phyloP scores from a whole-genome alignment of 2,329 filamentous ascomycete genomes.

The Cladosporium sp. region DNA sequence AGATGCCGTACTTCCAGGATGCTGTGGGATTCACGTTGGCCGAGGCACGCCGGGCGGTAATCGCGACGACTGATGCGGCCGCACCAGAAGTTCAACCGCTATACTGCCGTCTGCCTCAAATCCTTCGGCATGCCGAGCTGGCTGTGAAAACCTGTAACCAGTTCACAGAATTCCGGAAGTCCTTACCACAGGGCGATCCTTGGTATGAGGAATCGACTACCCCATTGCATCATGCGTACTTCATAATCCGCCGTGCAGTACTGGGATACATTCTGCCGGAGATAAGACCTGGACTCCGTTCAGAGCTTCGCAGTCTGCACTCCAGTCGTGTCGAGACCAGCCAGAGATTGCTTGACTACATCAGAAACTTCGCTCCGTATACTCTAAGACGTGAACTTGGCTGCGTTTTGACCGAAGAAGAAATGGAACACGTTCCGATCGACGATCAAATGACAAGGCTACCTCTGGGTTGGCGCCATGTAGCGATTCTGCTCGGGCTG shows the following conservation, averaged over 20 bases:
- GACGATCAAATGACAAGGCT: neutral
- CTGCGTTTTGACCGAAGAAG: neutral
- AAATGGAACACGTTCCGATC: neutral
- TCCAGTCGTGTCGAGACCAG: neutral
- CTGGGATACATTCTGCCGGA: neutral
- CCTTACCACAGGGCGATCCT: neutral
- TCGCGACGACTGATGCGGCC: neutral
- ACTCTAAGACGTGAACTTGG: neutral
- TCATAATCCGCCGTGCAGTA: neutral
- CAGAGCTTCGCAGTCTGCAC: neutral
- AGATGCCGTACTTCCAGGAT: neutral
- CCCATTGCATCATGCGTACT: neutral
- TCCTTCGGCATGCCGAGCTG: neutral
- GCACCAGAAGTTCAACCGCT: neutral
- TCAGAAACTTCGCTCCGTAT: neutral
- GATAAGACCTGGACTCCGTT: neutral
- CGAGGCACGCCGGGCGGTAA: neutral
- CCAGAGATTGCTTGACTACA: neutral
- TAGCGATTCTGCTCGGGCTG: neutral
- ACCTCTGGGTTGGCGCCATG: neutral
- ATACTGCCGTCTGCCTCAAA: neutral
- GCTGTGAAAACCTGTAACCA: neutral
- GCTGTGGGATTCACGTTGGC: neutral
- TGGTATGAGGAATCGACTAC: neutral
- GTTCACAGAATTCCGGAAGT: neutral